Evolutionary conservation across 805 yeast species (phyloP).

Genomic region (Pichia thaimueangensis): DNA sequence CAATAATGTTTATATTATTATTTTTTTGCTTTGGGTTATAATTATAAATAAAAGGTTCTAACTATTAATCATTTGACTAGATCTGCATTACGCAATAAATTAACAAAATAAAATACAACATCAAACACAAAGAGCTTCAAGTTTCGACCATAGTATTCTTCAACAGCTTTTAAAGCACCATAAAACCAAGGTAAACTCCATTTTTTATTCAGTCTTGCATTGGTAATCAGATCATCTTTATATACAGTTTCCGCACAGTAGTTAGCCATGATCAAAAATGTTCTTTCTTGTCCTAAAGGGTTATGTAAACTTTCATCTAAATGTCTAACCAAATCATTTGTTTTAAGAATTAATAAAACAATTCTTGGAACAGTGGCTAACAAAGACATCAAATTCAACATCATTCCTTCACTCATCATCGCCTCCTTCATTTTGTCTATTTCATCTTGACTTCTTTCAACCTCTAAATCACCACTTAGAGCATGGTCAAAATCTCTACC

Average conservation of each 20-base stretch:
- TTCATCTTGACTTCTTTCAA: conserved; percentile 55
- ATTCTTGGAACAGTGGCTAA: conserved; percentile 77
- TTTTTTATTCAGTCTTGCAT: conserved; percentile 8
- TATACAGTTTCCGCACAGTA: conserved; percentile 82
- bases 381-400: conserved; percentile 73
- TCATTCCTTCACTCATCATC: conserved; percentile 53
- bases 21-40: no score
- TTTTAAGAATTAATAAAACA: conserved; percentile 79
- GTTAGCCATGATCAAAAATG: conserved; percentile 81
- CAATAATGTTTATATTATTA: no score
- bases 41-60: no score
- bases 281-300: conserved; percentile 82
- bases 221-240: conserved; percentile 40
- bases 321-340: conserved; percentile 87
- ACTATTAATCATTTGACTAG: background rate
- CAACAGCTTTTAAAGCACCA: conserved; percentile 28
- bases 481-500: conserved; percentile 86
- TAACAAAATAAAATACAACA: conserved; percentile 18
- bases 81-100: conserved; percentile 1
- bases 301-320: conserved; percentile 77
- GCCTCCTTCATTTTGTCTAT: conserved; percentile 59
- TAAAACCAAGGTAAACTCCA: conserved; percentile 22
- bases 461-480: conserved; percentile 52
- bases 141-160: conserved; percentile 27
- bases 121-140: conserved; percentile 32